phyloP scores from a whole-genome alignment of 352 stramenopile genomes.

The Phytophthora crassamura region DNA sequence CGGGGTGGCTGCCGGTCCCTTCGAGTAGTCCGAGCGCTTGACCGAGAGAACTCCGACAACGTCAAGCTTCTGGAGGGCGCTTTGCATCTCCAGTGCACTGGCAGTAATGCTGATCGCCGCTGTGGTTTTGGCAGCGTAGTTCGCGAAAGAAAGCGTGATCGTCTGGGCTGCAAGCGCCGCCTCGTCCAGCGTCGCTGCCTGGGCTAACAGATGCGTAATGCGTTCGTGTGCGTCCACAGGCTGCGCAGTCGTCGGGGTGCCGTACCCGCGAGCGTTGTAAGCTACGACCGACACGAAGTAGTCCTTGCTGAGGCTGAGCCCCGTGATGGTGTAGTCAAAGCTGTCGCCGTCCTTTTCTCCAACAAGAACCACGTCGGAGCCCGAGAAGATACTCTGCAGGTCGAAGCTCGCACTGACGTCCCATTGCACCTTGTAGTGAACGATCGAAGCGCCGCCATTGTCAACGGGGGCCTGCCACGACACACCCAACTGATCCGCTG shows the following conservation, averaged over 20 bases:
- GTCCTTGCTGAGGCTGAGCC: slow-evolving; percentile 46
- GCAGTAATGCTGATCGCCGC: slow-evolving; percentile 54
- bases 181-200: slow-evolving; percentile 38
- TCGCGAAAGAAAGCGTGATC: slow-evolving; percentile 65
- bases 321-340: slow-evolving; percentile 49
- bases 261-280: slow-evolving; percentile 83
- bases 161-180: slow-evolving; percentile 44
- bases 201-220: slow-evolving; percentile 53
- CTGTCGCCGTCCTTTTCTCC: background rate
- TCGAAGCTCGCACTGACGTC: slow-evolving; percentile 88
- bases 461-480: slow-evolving; percentile 78
- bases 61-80: slow-evolving; percentile 56
- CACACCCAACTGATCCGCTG: slow-evolving; percentile 51
- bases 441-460: slow-evolving; percentile 75
- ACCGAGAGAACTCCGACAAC: slow-evolving; percentile 68
- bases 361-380: slow-evolving; percentile 46
- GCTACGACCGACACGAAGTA: slow-evolving; percentile 89
- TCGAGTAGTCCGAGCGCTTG: slow-evolving; percentile 67
- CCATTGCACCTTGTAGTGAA: slow-evolving; percentile 95
- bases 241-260: slow-evolving; percentile 49
- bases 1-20: slow-evolving; percentile 34
- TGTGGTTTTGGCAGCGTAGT: slow-evolving; percentile 50
- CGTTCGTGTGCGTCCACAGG: slow-evolving; percentile 61
- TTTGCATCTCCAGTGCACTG: slow-evolving; percentile 55
- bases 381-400: slow-evolving; percentile 66